phyloP scores from a whole-genome alignment of 768 basidiomycete species.

The Pleurotus giganteus region DNA sequence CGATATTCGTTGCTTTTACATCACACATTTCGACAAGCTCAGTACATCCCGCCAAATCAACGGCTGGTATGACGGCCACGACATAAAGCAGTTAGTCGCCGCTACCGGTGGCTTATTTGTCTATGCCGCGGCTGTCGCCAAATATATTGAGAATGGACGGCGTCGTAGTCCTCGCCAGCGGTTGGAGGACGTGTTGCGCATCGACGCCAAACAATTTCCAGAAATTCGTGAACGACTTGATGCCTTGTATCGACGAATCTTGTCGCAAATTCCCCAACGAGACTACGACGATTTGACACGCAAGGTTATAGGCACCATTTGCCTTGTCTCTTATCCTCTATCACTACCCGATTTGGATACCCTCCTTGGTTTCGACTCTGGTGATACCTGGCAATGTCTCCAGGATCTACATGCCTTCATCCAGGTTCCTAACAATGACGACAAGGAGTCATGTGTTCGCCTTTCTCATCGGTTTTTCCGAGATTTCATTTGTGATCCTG shows the following conservation, averaged over 20 bases:
- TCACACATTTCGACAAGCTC: background rate
- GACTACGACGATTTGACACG: background rate
- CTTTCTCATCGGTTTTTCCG: background rate
- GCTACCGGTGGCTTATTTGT: conserved; percentile 5
- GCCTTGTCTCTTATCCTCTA: background rate
- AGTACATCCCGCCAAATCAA: background rate
- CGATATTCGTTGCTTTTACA: conserved; percentile 9
- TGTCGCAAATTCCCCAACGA: background rate
- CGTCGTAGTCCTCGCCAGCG: background rate
- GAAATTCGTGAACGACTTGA: conserved; percentile 7
- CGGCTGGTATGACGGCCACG: conserved; percentile 1
- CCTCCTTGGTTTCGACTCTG: background rate
- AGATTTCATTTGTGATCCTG: background rate
- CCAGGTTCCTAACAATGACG: background rate
- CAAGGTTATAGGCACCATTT: conserved; percentile 8
- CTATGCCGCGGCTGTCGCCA: conserved; percentile 4
- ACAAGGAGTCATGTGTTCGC: background rate
- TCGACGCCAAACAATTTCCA: background rate
- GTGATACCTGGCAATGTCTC: background rate
- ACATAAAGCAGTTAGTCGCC: background rate
- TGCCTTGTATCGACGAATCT: conserved; percentile 12
- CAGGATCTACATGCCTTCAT: conserved; percentile 1
- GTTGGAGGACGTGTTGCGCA: background rate
- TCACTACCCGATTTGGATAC: background rate
- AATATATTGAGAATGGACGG: background rate